Percentiles rank a stretch among this genome's conserved stretches.
Evolutionary conservation across 306 rosid species (phyloP).

Genomic region (Cucumis sativus): DNA sequence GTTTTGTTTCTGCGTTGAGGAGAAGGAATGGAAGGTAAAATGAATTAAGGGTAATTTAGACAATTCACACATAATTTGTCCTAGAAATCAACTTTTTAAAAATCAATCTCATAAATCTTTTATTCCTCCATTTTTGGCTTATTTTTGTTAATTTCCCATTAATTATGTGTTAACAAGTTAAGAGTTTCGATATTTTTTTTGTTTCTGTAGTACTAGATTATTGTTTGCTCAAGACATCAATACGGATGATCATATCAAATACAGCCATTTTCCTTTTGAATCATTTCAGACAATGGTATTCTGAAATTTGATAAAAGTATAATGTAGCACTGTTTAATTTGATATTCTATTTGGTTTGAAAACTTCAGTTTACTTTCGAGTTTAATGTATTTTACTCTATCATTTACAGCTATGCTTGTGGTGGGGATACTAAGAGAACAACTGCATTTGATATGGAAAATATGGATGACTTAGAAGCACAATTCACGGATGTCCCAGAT

Average conservation of each 20-base stretch:
- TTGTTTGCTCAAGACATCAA: background rate
- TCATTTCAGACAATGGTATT: background rate
- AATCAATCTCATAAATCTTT: too few relatives aligned
- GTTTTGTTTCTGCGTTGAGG: too few relatives aligned
- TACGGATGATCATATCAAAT: background rate
- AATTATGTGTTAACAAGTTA: background rate
- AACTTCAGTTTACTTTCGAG: background rate
- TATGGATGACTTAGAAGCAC: constrained; percentile 28
- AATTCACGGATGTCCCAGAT: constrained; percentile 39
- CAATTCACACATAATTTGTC: too few relatives aligned
- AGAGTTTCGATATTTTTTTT: background rate
- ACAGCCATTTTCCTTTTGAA: background rate
- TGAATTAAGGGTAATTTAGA: too few relatives aligned
- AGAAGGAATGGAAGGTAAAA: too few relatives aligned
- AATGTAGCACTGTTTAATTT: background rate
- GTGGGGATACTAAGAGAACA: constrained; percentile 11
- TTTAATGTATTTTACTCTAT: background rate
- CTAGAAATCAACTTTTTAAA: too few relatives aligned
- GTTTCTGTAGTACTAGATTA: background rate
- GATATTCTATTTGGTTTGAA: background rate
- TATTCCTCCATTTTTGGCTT: too few relatives aligned
- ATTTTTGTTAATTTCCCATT: too few relatives aligned
- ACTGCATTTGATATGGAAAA: constrained; percentile 21
- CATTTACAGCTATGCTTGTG: constrained; percentile 30
- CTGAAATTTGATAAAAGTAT: background rate